Evolutionary conservation across 768 basidiomycete species (phyloP), one percentile per base, ranked within the genome.

Genomic region (Trametes elegans): DNA sequence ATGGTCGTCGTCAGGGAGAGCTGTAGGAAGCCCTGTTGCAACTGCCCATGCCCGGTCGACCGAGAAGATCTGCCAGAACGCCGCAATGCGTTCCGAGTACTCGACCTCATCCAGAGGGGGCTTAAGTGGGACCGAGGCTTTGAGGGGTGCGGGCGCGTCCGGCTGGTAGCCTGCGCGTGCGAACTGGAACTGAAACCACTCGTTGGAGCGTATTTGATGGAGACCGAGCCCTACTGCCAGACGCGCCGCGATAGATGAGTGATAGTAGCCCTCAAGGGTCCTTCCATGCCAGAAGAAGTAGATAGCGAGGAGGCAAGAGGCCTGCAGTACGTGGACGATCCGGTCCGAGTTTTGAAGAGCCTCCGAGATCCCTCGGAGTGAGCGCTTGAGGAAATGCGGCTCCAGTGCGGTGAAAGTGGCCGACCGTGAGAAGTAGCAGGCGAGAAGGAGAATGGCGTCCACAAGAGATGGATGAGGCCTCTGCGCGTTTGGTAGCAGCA

Each of bases 51-150:
- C 78, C 24, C 82, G 74, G 59, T 85, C 83, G n/a, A 84, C 74
- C 66, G 77, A 76, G 61, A 81, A 84, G 18, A 82, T 74, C 66
- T 83, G 80, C 83, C 83, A 85, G 65, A 84, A 83, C 7, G 78
- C 74, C 5, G 76, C 69, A 19, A 82, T 71, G 27, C 78, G 72
- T 55, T 85, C 79, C 28, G 70, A 65, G 47, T 77, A 67, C 60
- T 80, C 78, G 27, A 66, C 64, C 21, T 68, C 64, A 62, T 80
- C 76, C 16, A 65, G 64, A 1, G 77, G 73, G 4, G 71, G 63
- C n/a, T 61, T 57, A 23, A 70, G 62, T 18, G 65, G 61, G 10
- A 66, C 58, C 19, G 63, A 62, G 18, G 62, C 59, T 34, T 64
- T 63, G 23, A 61, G 54, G 9, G 57, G 49, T 2, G 52, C 46